A percentile compares a stretch with the other conserved stretches of the same genome.
Evolutionary conservation across 2,329 filamentous ascomycete species (phyloP).

Genomic region (Apiospora rasikravindrae): DNA sequence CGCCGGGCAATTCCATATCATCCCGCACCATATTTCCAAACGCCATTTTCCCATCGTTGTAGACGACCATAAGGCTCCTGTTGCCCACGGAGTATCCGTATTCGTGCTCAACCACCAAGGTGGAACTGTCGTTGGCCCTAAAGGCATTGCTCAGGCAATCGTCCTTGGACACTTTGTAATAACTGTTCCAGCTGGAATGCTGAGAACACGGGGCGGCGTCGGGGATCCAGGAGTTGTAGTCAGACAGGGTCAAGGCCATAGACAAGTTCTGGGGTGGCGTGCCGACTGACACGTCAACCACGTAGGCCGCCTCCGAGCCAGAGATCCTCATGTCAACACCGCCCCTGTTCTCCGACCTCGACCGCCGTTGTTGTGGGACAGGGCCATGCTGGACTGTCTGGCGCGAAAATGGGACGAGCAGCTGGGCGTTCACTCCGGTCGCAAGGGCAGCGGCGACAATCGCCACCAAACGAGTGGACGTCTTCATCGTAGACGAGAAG

Average conservation of each 20-base stretch:
- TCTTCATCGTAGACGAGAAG: constrained; percentile 23
- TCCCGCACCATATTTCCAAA: constrained; percentile 36
- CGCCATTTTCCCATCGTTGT: constrained; percentile 25
- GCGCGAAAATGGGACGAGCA: constrained; percentile 24
- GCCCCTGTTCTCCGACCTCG: not conserved
- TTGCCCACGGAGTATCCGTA: not conserved
- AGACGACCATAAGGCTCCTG: constrained; percentile 22
- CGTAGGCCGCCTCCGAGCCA: constrained; percentile 17
- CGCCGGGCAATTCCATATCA: constrained; percentile 31
- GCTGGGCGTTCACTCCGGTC: constrained; percentile 17
- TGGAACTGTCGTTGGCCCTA: constrained; percentile 28
- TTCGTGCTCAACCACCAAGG: constrained; percentile 28
- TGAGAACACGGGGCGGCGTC: constrained; percentile 25
- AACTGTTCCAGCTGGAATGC: not conserved
- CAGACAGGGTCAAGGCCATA: constrained; percentile 33
- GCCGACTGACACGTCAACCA: constrained; percentile 24
- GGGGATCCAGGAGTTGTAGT: constrained; percentile 36
- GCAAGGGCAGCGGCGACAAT: constrained; percentile 14
- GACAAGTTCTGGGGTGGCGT: constrained; percentile 36
- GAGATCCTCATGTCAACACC: not conserved
- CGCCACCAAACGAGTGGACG: constrained; percentile 24
- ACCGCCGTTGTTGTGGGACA: constrained; percentile 18
- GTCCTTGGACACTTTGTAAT: not conserved
- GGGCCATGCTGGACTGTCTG: constrained; percentile 14
- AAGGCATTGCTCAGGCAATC: not conserved